Base-by-base conservation (phyloP, 78 protist species). In the Capsaspora owczarzaki region DNA sequence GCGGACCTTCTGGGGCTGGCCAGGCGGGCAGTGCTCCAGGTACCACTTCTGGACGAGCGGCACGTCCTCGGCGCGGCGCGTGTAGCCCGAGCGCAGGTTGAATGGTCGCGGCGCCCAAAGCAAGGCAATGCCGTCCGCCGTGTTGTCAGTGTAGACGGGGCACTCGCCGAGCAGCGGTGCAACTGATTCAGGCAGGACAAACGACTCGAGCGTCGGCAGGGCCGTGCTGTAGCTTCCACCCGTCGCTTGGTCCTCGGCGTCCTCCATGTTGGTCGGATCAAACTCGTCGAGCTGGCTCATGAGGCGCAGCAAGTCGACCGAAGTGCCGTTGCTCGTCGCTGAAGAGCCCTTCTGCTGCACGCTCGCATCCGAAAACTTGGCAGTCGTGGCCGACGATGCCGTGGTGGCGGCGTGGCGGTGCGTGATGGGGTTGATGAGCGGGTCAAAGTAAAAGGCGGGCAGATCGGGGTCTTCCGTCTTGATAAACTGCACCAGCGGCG, bases 31-130 rank as follows among this genome's bases (percentile, higher is more conserved):
- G 88, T 94, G 97, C 87, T 97, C 99, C 40, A 69, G 79, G 85
- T 87, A 96, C 99, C 98, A 97, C 37, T 79, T 2, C 75, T 94
- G 83, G 27, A 98, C 94, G 63, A 98, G 91, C n/a, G 99, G 99
- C 40, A 97, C 91, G 79, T 98, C 99, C 23, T 89, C 71, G 1
- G 94, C 93, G 23, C 99, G 87, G 40, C 96, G 88, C 71, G 96
- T 94, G 37, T 20, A 27, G 35, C 98, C 99, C 0, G 92, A 63
- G 23, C 99, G 89, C 84, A 47, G 40, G 85, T 95, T 83, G 87
- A 96, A 98, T 44, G 99, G 99, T 27, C 76, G 82, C 31, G 98
- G 99, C 14, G 99, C 99, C 95, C 95, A 94, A 78, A 85, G 83
- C 61, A 98, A 86, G 14, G 86, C 86, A 56, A 98, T 92, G 33